phyloP scores from a whole-genome alignment of 805 yeast species.

The Saccharomycopsis selenospora region DNA sequence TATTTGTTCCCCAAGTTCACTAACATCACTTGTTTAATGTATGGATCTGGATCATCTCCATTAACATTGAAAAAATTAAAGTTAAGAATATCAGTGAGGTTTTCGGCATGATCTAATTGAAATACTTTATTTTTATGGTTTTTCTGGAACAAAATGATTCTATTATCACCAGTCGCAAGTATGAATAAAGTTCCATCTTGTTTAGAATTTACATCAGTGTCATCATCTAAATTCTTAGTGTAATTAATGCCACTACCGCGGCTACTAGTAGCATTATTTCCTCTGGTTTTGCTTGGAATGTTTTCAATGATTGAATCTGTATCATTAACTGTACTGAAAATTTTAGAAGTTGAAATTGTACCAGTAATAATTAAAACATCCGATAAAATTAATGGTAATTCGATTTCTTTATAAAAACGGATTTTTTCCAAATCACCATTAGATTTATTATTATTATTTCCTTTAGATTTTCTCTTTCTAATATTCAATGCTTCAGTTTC shows the following conservation, averaged over 20 bases:
- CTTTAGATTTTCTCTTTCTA: constrained; percentile 16
- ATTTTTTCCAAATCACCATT: constrained; percentile 19
- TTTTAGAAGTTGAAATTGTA: constrained; percentile 7
- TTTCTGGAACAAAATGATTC: constrained; percentile 56
- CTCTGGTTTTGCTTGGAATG: constrained; percentile 3
- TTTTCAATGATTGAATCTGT: constrained; percentile 8
- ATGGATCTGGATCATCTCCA: constrained; percentile 21
- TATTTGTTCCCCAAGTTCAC: constrained; percentile 56
- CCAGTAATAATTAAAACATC: constrained; percentile 19
- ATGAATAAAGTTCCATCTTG: constrained; percentile 16
- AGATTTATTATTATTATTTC: constrained; percentile 17
- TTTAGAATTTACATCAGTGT: constrained; percentile 1
- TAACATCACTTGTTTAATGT: constrained; percentile 59
- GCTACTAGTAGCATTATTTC: background rate
- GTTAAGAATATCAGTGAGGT: constrained; percentile 28
- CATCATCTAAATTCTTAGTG: constrained; percentile 1
- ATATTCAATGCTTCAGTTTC: constrained; percentile 4
- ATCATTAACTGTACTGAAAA: constrained; percentile 9
- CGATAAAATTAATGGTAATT: constrained; percentile 15
- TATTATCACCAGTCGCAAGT: constrained; percentile 57
- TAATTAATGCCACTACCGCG: background rate
- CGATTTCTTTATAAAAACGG: constrained; percentile 6
- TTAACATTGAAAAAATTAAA: constrained; percentile 19
- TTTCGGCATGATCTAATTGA: constrained; percentile 32
- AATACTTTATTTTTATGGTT: constrained; percentile 37